Percentiles rank a stretch among this genome's conserved stretches.
These are phyloP conservation scores for Pulveroboletus frians DNA, from an alignment of 768 basidiomycete species.

Conservation along the genomic window DNA sequence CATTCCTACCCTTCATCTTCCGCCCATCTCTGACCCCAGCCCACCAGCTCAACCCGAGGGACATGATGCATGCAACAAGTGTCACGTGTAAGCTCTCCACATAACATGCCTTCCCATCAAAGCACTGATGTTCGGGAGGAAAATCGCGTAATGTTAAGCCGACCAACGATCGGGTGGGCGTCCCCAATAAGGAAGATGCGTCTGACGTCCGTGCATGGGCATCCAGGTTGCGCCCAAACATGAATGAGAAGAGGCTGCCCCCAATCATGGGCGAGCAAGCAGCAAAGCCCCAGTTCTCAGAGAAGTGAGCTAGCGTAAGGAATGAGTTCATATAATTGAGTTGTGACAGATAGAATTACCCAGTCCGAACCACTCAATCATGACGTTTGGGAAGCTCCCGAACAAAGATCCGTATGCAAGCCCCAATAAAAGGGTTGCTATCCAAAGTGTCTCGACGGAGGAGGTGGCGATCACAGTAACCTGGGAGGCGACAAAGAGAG, in stretches of 20 bases:
- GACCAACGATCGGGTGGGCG: not conserved
- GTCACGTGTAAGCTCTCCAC: slow-evolving; percentile 50
- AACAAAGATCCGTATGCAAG: slow-evolving; percentile 69
- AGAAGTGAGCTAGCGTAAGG: slow-evolving; percentile 52
- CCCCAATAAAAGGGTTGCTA: slow-evolving; percentile 30
- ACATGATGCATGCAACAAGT: slow-evolving; percentile 30
- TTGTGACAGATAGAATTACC: slow-evolving; percentile 40
- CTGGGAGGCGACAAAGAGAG: slow-evolving; percentile 70
- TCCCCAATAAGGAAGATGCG: not conserved
- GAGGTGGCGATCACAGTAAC: slow-evolving; percentile 49
- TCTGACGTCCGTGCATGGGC: slow-evolving; percentile 43
- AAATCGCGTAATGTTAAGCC: slow-evolving; percentile 12
- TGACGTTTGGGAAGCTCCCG: slow-evolving; percentile 68
- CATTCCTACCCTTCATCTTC: slow-evolving; percentile 5
- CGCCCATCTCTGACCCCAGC: slow-evolving; percentile 34
- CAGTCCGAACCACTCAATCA: slow-evolving; percentile 87
- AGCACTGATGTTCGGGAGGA: slow-evolving; percentile 42
- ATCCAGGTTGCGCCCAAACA: slow-evolving; percentile 79
- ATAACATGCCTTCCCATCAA: slow-evolving; percentile 57
- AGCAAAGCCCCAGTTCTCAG: slow-evolving; percentile 83
- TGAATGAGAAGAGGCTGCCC: slow-evolving; percentile 78
- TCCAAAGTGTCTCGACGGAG: slow-evolving; percentile 62
- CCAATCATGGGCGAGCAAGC: slow-evolving; percentile 70
- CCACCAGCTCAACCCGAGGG: slow-evolving; percentile 35
- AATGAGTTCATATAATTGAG: not conserved